Conservation (phyloP, 495 filamentous ascomycete genomes). For the Penicillium crystallinum region DNA sequence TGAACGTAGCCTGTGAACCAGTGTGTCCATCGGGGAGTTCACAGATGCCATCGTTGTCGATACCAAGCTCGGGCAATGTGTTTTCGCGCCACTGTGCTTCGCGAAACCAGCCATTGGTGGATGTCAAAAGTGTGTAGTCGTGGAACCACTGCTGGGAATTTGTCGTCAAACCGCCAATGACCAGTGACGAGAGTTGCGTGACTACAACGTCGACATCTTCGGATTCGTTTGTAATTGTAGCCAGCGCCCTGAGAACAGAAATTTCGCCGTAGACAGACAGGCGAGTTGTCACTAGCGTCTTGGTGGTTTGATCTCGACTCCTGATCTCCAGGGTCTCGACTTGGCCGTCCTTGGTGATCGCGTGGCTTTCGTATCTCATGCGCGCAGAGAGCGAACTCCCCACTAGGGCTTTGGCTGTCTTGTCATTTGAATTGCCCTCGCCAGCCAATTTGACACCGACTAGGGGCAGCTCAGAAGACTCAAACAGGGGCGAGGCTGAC, state of each 20-base stretch:
- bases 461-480: conserved; percentile 19
- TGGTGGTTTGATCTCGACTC: background rate
- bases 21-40: conserved; percentile 11
- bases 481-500: conserved; percentile 21
- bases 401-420: background rate
- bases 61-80: conserved; percentile 11
- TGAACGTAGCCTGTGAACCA: background rate
- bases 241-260: background rate
- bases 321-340: background rate
- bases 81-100: conserved; percentile 22
- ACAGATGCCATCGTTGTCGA: conserved; percentile 19
- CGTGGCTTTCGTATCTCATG: background rate
- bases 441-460: conserved; percentile 16
- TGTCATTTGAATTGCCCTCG: conserved; percentile 13
- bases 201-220: background rate
- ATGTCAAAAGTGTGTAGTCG: conserved; percentile 10
- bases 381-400: background rate
- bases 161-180: conserved; percentile 14
- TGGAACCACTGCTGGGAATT: conserved; percentile 14
- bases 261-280: background rate
- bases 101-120: conserved; percentile 23
- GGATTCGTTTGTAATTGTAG: background rate
- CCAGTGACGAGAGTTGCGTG: conserved; percentile 12
- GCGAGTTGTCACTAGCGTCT: background rate
- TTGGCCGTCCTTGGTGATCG: background rate